phyloP scores from a whole-genome alignment of 2,329 filamentous ascomycete species.

The Trichoderma sp. region DNA sequence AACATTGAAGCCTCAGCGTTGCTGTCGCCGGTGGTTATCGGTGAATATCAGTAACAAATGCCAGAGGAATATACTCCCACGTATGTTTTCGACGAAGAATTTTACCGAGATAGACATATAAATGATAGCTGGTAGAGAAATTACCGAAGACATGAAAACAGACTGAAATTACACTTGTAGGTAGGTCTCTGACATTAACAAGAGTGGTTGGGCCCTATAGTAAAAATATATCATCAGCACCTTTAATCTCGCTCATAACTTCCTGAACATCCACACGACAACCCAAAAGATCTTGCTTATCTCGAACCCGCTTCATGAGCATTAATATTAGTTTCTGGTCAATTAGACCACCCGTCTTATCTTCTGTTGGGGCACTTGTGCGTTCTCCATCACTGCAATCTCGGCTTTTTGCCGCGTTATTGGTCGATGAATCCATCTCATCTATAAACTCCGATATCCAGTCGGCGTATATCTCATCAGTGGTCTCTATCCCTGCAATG shows the following conservation, averaged over 20 bases:
- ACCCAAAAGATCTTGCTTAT: background rate
- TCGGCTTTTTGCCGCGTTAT: background rate
- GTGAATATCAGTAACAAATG: background rate
- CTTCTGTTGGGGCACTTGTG: background rate
- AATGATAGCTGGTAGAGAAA: background rate
- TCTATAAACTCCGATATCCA: constrained; percentile 19
- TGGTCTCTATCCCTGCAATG: constrained; percentile 19
- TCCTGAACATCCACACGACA: constrained; percentile 1
- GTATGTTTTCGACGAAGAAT: background rate
- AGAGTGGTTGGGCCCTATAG: background rate
- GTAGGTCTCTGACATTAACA: background rate
- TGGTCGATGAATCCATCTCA: background rate
- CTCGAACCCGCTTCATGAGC: background rate
- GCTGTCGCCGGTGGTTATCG: background rate
- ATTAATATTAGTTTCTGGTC: background rate
- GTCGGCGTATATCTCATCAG: constrained; percentile 16
- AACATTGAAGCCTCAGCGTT: background rate
- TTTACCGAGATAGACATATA: background rate
- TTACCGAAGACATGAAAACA: background rate
- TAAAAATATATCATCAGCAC: background rate
- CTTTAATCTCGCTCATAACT: constrained; percentile 2
- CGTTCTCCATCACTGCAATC: background rate
- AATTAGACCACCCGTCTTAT: background rate
- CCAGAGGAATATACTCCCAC: background rate
- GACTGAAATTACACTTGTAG: background rate